These are phyloP conservation scores for Gloeophyllum trabeum DNA, from an alignment of 768 basidiomycete species.

Conservation along the genomic window DNA sequence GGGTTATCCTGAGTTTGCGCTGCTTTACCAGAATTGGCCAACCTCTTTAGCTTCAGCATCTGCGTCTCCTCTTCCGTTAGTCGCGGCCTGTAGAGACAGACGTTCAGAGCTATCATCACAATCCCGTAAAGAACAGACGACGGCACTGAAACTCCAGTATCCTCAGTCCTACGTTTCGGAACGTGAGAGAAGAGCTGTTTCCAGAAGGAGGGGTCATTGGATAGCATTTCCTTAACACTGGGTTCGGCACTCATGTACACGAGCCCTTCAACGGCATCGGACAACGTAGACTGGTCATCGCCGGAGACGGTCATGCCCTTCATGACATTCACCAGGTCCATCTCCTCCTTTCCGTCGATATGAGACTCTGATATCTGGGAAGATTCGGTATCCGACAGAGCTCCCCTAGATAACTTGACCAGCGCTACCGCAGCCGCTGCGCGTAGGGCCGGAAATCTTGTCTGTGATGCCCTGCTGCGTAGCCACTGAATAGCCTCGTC, in stretches of 20 bases:
- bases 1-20: constrained; percentile 9
- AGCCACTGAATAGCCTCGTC: constrained; percentile 58
- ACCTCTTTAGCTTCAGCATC: constrained; percentile 64
- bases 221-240: constrained; percentile 48
- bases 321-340: constrained; percentile 41
- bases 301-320: constrained; percentile 38
- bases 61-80: constrained; percentile 77
- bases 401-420: constrained; percentile 63
- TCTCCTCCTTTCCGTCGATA: constrained; percentile 19
- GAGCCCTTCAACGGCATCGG: constrained; percentile 73
- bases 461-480: constrained; percentile 38
- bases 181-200: constrained; percentile 25
- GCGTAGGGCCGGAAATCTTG: constrained; percentile 32
- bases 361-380: constrained; percentile 5
- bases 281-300: constrained; percentile 28
- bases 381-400: constrained; percentile 31
- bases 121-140: constrained; percentile 57
- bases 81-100: constrained; percentile 59
- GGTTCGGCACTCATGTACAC: constrained; percentile 71
- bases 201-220: constrained; percentile 42
- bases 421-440: constrained; percentile 64
- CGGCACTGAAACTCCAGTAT: not conserved
- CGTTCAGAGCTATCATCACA: constrained; percentile 62
- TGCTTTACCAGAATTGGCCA: constrained; percentile 45
- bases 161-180: constrained; percentile 6